Conservation (phyloP, 306 rosid genomes). For the Prunus campanulata region DNA sequence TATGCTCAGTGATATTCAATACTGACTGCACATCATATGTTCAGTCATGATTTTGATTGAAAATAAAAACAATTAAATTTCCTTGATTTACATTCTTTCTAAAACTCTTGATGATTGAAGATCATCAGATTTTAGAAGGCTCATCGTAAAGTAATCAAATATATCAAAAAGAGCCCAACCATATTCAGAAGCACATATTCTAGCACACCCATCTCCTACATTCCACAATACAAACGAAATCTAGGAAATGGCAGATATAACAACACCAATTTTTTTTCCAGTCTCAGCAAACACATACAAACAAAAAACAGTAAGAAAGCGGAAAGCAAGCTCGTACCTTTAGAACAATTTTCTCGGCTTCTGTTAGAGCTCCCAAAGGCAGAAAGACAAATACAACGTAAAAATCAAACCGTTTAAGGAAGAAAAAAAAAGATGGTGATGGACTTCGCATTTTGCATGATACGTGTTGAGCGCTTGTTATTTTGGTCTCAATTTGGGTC, state of each 20-base stretch:
- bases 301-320: neutral
- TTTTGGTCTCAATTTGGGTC: neutral
- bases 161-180: neutral
- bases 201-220: neutral
- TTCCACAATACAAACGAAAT: neutral
- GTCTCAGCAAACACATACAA: neutral
- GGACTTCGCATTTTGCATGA: neutral
- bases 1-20: neutral
- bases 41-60: neutral
- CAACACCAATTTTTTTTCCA: neutral
- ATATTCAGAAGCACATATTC: slow-evolving; percentile 4
- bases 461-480: neutral
- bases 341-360: neutral
- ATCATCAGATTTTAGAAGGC: neutral
- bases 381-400: neutral
- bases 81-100: neutral
- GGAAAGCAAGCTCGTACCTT: neutral
- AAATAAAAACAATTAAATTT: neutral
- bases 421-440: neutral
- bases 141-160: slow-evolving; percentile 4
- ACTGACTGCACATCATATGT: neutral
- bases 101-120: neutral
- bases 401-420: neutral
- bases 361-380: neutral
- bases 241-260: neutral